A percentile compares a stretch with the other conserved stretches of the same genome.
Conservation (phyloP, 441 rosid species). For the Brassica hybrid region DNA sequence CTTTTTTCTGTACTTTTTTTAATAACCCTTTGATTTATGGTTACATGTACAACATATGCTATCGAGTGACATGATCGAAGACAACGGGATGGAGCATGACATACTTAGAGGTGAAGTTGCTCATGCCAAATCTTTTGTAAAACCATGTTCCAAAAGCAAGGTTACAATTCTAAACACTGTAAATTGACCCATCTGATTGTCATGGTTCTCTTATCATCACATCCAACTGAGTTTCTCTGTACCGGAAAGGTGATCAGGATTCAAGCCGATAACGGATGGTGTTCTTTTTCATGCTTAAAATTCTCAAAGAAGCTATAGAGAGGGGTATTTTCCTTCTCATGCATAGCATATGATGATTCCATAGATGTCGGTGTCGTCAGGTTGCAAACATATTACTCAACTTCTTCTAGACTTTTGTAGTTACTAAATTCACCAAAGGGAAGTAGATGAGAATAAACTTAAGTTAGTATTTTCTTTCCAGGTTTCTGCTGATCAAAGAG, state of each 20-base stretch:
- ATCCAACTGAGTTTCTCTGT: neutral
- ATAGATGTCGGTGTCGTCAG: neutral
- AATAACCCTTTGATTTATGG: neutral
- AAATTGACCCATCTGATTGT: neutral
- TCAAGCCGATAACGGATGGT: neutral
- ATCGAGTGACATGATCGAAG: neutral
- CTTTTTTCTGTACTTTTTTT: neutral
- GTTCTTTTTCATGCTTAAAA: neutral
- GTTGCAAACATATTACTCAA: neutral
- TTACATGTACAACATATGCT: neutral
- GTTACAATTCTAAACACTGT: neutral
- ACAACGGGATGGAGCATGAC: neutral
- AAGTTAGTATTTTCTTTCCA: constrained; percentile 15
- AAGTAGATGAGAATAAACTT: neutral
- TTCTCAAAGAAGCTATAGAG: neutral
- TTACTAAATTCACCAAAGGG: neutral
- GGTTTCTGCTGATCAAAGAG: constrained; percentile 60
- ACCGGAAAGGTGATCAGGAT: neutral
- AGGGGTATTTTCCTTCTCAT: neutral
- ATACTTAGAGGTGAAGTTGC: neutral
- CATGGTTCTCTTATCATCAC: neutral
- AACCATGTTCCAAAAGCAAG: neutral
- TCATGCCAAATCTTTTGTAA: neutral
- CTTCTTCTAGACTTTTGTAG: neutral
- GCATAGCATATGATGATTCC: neutral